Percentiles rank a stretch among this genome's conserved stretches.
These are phyloP conservation scores for Eucalyptus cloeziana DNA, from an alignment of 345 rosid genomes.

Conservation along the genomic window DNA sequence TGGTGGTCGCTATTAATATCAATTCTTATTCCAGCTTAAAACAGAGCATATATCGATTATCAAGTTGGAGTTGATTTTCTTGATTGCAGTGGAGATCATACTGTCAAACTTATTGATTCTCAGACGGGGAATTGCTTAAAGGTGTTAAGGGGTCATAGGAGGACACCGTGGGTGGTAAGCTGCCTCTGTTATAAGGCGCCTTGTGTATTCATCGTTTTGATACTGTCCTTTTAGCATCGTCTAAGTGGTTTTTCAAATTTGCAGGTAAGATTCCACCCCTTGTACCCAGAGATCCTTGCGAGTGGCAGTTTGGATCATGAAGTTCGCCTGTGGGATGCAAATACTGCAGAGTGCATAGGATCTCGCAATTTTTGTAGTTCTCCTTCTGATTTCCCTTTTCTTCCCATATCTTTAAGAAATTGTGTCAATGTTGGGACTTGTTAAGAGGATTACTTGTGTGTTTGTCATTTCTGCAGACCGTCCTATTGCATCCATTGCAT, in stretches of 20 bases:
- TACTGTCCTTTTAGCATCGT: neutral
- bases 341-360: conserved; percentile 53
- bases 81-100: conserved; percentile 71
- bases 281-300: conserved; percentile 48
- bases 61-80: neutral
- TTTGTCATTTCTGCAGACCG: conserved; percentile 27
- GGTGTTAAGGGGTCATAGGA: conserved; percentile 85
- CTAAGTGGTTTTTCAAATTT: neutral
- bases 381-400: neutral
- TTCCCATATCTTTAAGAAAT: neutral
- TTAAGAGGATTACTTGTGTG: neutral
- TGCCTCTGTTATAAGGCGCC: neutral
- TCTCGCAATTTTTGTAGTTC: conserved; percentile 56
- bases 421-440: neutral
- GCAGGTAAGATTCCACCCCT: conserved; percentile 72
- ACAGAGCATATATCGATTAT: neutral
- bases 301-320: conserved; percentile 78
- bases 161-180: conserved; percentile 99
- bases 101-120: conserved; percentile 82
- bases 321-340: conserved; percentile 71
- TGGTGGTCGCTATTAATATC: neutral
- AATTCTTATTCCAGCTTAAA: neutral
- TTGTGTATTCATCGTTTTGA: neutral
- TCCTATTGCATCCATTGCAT: conserved; percentile 79
- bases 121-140: conserved; percentile 84